Percentiles rank a stretch among this genome's conserved stretches.
These are phyloP conservation scores for Phytopythium cucurbitacearum DNA, from an alignment of 352 stramenopile species.

Conservation along the genomic window DNA sequence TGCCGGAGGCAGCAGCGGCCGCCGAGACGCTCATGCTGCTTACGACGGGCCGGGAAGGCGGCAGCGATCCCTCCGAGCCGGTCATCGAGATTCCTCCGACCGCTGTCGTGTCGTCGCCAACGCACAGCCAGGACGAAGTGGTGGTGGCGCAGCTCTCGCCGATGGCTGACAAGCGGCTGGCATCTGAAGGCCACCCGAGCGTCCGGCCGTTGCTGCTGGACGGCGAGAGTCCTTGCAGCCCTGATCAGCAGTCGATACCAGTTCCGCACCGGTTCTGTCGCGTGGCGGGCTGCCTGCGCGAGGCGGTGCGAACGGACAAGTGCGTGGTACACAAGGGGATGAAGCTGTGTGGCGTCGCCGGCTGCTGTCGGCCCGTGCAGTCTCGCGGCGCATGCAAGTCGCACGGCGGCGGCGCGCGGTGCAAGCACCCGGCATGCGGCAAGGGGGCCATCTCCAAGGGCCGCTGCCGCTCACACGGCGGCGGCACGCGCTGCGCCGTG, in stretches of 20 bases:
- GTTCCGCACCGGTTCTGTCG: constrained; percentile 8
- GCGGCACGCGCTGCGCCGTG: constrained; percentile 42
- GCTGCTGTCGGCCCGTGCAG: constrained; percentile 40
- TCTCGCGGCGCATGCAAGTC: constrained; percentile 55
- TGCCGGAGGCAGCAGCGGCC: constrained; percentile 3
- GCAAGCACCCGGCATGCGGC: constrained; percentile 36
- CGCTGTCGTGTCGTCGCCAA: background rate
- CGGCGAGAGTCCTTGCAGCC: background rate
- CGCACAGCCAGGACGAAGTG: background rate
- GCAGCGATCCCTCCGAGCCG: background rate
- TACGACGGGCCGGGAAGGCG: background rate
- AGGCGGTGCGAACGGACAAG: constrained; percentile 14
- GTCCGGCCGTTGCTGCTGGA: background rate
- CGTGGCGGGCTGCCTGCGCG: constrained; percentile 29
- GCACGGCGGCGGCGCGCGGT: constrained; percentile 50
- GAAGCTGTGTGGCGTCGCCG: constrained; percentile 31
- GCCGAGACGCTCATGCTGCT: constrained; percentile 6
- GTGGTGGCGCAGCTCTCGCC: constrained; percentile 11
- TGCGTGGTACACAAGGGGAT: constrained; percentile 43
- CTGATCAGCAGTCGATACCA: background rate
- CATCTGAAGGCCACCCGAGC: constrained; percentile 2
- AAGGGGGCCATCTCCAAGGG: constrained; percentile 54
- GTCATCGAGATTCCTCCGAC: background rate
- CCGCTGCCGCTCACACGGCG: constrained; percentile 45
- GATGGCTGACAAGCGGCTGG: constrained; percentile 10